These are phyloP conservation scores for Brassica juncea DNA, from an alignment of 345 rosid species.

Conservation along the genomic window DNA sequence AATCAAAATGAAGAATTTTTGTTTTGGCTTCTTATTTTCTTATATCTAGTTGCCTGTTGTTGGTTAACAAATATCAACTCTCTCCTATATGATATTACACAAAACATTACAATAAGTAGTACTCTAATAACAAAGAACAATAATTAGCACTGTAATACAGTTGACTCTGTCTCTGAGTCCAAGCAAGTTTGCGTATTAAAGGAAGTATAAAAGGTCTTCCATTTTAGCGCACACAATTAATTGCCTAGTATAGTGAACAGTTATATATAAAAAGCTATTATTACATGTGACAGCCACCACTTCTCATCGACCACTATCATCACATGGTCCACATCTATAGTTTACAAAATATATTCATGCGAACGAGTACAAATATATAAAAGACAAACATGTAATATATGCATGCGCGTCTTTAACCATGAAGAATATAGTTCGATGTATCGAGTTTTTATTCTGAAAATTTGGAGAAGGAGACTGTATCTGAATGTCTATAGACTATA, in stretches of 20 bases:
- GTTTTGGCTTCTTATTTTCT: neutral
- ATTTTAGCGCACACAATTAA: slow-evolving; percentile 5
- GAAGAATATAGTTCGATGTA: slow-evolving; percentile 28
- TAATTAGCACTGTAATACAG: neutral
- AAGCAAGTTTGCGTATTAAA: neutral
- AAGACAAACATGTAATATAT: slow-evolving; percentile 17
- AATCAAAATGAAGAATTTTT: neutral
- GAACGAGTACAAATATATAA: slow-evolving; percentile 13
- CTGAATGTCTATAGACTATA: neutral
- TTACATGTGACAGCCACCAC: slow-evolving; percentile 28
- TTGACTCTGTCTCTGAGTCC: neutral
- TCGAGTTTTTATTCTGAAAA: slow-evolving; percentile 16
- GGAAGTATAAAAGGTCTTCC: neutral
- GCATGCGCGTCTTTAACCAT: slow-evolving; percentile 23
- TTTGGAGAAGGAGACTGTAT: neutral
- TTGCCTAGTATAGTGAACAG: neutral
- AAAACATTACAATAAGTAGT: neutral
- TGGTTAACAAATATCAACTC: neutral
- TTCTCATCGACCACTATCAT: slow-evolving; percentile 25
- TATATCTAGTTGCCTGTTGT: neutral
- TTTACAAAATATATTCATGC: slow-evolving; percentile 13
- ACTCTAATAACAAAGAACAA: neutral
- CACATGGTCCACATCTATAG: slow-evolving; percentile 29
- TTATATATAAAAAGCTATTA: slow-evolving; percentile 2
- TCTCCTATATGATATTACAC: neutral